Percentiles rank a stretch among this genome's conserved stretches.
Evolutionary conservation across 306 rosid species (phyloP).

Genomic region (Geum urbanum): DNA sequence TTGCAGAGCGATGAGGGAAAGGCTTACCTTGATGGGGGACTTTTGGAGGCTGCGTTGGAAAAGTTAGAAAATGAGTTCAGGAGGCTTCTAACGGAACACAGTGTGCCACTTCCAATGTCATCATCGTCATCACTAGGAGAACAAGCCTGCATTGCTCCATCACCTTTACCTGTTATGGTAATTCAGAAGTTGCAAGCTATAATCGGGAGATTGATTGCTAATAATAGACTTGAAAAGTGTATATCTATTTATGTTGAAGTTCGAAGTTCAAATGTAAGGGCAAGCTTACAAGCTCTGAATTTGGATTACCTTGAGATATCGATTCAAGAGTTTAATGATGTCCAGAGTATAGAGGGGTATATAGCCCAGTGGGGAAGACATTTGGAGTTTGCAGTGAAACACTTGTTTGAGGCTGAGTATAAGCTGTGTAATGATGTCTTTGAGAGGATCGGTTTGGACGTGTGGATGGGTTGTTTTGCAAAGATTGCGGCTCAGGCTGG

Average conservation of each 20-base stretch:
- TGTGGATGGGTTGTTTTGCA: conserved; percentile 96
- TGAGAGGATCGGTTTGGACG: conserved; percentile 80
- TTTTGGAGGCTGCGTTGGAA: conserved; percentile 73
- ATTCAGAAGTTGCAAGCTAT: conserved; percentile 83
- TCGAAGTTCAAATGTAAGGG: conserved; percentile 86
- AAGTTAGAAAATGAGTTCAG: conserved; percentile 82
- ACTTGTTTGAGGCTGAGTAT: conserved; percentile 92
- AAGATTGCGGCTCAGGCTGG: conserved; percentile 97
- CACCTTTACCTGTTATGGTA: conserved; percentile 77
- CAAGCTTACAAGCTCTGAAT: conserved; percentile 80
- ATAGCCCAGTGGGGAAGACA: conserved; percentile 95
- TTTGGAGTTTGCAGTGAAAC: conserved; percentile 98
- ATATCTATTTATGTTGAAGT: conserved; percentile 78
- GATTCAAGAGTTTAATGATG: conserved; percentile 83
- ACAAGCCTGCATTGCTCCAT: conserved; percentile 91
- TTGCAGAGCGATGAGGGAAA: conserved; percentile 55
- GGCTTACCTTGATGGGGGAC: conserved; percentile 76
- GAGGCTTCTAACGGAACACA: conserved; percentile 67
- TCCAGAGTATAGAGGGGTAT: conserved; percentile 86
- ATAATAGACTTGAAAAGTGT: conserved; percentile 71
- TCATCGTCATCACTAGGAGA: conserved; percentile 36
- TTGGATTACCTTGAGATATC: conserved; percentile 95
- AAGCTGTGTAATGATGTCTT: conserved; percentile 94
- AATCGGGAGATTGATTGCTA: conserved; percentile 70
- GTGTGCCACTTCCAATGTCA: conserved; percentile 83